phyloP scores from a whole-genome alignment of 1,284 basidiomycete genomes.

The Tilletia walkeri region DNA sequence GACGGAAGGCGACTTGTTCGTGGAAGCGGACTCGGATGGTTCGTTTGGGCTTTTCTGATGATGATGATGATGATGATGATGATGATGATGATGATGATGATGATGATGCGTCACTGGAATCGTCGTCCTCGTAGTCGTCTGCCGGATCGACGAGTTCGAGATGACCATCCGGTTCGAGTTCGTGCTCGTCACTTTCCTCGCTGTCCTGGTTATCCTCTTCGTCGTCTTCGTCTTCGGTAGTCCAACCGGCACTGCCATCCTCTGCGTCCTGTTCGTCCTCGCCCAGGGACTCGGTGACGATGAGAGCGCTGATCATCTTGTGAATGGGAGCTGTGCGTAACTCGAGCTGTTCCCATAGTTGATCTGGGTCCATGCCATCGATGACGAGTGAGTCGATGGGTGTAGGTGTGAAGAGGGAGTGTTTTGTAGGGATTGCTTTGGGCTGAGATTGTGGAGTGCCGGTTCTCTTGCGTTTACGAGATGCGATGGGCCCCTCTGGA shows the following conservation, averaged over 20 bases:
- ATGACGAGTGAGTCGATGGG: conserved; percentile 73
- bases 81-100: background rate
- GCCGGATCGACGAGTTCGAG: conserved; percentile 19
- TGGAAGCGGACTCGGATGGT: conserved; percentile 11
- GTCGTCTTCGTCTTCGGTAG: conserved; percentile 42
- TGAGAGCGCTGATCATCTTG: conserved; percentile 33
- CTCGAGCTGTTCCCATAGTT: conserved; percentile 75
- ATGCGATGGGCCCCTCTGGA: conserved; percentile 60
- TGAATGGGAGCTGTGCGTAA: conserved; percentile 38
- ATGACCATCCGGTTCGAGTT: background rate
- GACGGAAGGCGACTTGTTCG: conserved; percentile 8
- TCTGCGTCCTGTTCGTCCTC: conserved; percentile 22
- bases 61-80: background rate
- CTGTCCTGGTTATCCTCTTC: conserved; percentile 43
- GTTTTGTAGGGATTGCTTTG: background rate
- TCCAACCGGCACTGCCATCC: conserved; percentile 19
- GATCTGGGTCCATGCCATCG: conserved; percentile 80
- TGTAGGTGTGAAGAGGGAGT: conserved; percentile 65
- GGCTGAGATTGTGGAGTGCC: conserved; percentile 50
- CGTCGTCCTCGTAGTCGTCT: background rate
- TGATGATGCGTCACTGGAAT: conserved; percentile 17
- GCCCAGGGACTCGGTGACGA: conserved; percentile 59
- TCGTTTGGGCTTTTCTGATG: background rate
- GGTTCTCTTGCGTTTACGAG: conserved; percentile 62
- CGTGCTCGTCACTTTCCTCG: conserved; percentile 14